These are phyloP conservation scores for Strigomonas culicis DNA, from an alignment of 208 protist genomes.

Conservation along the genomic window DNA sequence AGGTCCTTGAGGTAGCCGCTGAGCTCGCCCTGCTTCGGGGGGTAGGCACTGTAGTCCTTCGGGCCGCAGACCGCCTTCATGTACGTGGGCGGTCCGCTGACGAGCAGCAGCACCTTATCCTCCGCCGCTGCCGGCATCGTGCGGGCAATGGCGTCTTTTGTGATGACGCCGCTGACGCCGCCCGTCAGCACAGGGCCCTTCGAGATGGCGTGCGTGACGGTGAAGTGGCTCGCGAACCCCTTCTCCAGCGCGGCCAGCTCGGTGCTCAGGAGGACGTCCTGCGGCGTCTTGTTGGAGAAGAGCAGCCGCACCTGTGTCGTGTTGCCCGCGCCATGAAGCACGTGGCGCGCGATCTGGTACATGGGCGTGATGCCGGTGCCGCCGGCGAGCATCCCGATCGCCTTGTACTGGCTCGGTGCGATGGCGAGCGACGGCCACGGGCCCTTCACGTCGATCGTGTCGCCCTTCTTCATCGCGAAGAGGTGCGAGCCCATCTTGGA, in stretches of 20 bases:
- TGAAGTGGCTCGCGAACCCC: slow-evolving; percentile 53
- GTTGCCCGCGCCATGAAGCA: slow-evolving; percentile 53
- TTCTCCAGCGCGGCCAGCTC: slow-evolving; percentile 56
- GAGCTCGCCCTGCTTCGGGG: slow-evolving; percentile 60
- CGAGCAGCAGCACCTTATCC: slow-evolving; percentile 40
- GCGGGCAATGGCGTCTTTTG: slow-evolving; percentile 48
- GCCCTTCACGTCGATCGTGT: slow-evolving; percentile 78
- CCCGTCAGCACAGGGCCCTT: slow-evolving; percentile 39
- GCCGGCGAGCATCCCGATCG: slow-evolving; percentile 81
- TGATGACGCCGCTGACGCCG: slow-evolving; percentile 61
- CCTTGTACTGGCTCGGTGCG: slow-evolving; percentile 48
- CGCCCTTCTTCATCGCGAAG: slow-evolving; percentile 73
- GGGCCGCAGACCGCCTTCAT: slow-evolving; percentile 71
- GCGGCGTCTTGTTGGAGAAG: slow-evolving; percentile 66
- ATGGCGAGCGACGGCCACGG: slow-evolving; percentile 78
- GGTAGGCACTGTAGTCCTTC: slow-evolving; percentile 55
- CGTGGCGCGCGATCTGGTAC: slow-evolving; percentile 72
- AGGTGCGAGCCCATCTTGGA: slow-evolving; percentile 90
- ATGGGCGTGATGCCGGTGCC: slow-evolving; percentile 92
- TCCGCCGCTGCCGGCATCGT: slow-evolving; percentile 46
- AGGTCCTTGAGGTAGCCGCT: slow-evolving; percentile 36
- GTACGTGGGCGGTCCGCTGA: slow-evolving; percentile 74
- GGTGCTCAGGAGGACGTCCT: slow-evolving; percentile 77
- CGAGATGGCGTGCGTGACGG: slow-evolving; percentile 69
- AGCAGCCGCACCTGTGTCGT: slow-evolving; percentile 65